phyloP scores from a whole-genome alignment of 2,329 filamentous ascomycete genomes.

The Diplocarpon rosae region DNA sequence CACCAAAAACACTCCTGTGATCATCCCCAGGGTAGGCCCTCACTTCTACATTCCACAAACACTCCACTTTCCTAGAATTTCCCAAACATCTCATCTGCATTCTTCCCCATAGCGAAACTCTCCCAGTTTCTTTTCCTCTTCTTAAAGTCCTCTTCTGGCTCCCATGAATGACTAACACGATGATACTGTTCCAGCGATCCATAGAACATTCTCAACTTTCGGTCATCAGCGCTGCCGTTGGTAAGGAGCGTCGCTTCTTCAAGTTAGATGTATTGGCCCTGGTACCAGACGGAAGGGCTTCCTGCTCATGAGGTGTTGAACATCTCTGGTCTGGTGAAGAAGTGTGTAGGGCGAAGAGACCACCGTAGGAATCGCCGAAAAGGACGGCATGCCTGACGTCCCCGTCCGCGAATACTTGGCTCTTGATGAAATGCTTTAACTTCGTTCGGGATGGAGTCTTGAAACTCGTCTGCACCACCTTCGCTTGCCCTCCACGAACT shows the following conservation, averaged over 20 bases:
- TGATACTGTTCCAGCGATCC: constrained; percentile 1
- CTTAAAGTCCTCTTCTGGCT: constrained; percentile 2
- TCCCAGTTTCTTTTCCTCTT: not conserved
- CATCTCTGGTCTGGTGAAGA: constrained; percentile 2
- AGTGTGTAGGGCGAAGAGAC: constrained; percentile 1
- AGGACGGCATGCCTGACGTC: not conserved
- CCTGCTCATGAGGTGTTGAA: constrained; percentile 3
- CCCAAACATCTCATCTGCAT: constrained; percentile 1
- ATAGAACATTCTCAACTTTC: constrained; percentile 1
- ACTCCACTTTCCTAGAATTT: not conserved
- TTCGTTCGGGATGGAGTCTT: constrained; percentile 1
- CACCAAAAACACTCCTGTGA: constrained; percentile 2
- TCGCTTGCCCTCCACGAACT: not conserved
- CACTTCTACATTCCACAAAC: not conserved
- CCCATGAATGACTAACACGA: not conserved
- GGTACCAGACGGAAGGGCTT: constrained; percentile 3
- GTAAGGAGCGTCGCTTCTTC: not conserved
- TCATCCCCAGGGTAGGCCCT: constrained; percentile 2
- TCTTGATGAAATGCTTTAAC: constrained; percentile 3
- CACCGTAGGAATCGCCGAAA: constrained; percentile 4
- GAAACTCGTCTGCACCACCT: constrained; percentile 2
- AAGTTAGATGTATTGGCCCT: not conserved
- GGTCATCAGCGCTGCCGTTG: not conserved
- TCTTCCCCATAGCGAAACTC: not conserved
- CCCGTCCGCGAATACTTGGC: not conserved